phyloP scores from a whole-genome alignment of 2,329 filamentous ascomycete genomes.

The Beauveria caledonica region DNA sequence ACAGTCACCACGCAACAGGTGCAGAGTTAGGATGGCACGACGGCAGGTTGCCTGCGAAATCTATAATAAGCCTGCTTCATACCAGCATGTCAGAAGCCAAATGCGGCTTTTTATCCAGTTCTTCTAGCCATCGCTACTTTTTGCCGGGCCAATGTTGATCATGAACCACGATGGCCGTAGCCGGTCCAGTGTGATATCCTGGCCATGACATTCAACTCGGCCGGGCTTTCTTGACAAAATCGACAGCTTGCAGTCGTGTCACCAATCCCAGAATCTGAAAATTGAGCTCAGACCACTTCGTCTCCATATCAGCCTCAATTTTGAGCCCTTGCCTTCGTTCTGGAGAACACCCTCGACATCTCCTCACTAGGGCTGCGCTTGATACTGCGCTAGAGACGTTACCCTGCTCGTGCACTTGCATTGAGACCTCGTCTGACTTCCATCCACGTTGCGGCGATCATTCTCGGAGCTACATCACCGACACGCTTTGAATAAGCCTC shows the following conservation, averaged over 20 bases:
- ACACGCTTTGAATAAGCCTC: neutral
- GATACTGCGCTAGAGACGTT: neutral
- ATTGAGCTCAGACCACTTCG: neutral
- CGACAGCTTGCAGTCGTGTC: neutral
- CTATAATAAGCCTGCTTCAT: neutral
- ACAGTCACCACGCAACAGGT: conserved; percentile 1
- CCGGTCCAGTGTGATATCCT: neutral
- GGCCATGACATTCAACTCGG: neutral
- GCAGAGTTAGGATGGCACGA: neutral
- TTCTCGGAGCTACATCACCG: neutral
- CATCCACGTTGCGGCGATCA: neutral
- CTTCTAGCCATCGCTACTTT: neutral
- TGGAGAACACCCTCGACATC: neutral
- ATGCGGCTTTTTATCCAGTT: neutral
- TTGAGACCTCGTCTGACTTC: neutral
- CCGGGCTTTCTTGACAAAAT: neutral
- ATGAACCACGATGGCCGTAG: neutral
- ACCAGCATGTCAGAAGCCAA: neutral
- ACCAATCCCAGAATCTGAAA: neutral
- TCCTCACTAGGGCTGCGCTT: neutral
- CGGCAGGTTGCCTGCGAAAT: too few relatives aligned
- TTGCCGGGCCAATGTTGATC: neutral
- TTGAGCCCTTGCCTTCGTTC: neutral
- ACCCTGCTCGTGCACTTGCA: neutral
- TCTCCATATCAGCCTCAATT: neutral